Evolutionary conservation across 2,329 filamentous ascomycete genomes (phyloP), one percentile per base, ranked within the genome.

Genomic region (Cordyceps cicadae): DNA sequence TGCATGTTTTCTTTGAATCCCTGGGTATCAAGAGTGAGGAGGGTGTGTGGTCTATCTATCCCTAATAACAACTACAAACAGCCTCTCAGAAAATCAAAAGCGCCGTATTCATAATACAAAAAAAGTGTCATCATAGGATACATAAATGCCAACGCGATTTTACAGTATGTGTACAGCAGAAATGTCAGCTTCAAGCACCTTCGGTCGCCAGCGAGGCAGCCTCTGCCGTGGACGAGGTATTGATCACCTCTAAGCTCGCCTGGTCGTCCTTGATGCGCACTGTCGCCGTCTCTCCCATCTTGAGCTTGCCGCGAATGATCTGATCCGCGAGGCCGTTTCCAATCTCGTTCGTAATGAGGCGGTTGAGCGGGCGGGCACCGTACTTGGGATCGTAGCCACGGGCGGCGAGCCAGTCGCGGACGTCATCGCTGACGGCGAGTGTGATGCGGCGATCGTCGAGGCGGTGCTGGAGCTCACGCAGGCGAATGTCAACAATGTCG

Each of bases 401-500:
- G 64, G 94, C 88, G 46, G 90, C 92, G 6, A 97, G 84, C 92
- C 92, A 97, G 64, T 87, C 81, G 69, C 89, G 89, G 48, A 92
- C 89, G 3, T 87, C 79, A 51, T 86, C 77, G 12, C 86, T 79
- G 3, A 95, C 89, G 12, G 85, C 74, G 4, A 99, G 80, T 0
- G 77, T 82, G 71, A 97, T 96, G 59, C 94, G 85, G 55, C 91
- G 85, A 68, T 97, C 92, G 64, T 94, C 87, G 1, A 97, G 84
- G 46, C 92, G 85, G 57, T 77, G 76, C 73, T 97, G 92, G 8
- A 97, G 79, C 75, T 97, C 94, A 63, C 81, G 83, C 53, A 97
- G 80, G 37, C 94, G 85, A 64, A 97, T 97, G 69, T 97, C 91
- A 54, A 97, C 92, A 65, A 97, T 97, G 69, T 96, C 92, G 34